These are phyloP conservation scores for Pythium volutum DNA, from an alignment of 352 stramenopile species.

Conservation along the genomic window DNA sequence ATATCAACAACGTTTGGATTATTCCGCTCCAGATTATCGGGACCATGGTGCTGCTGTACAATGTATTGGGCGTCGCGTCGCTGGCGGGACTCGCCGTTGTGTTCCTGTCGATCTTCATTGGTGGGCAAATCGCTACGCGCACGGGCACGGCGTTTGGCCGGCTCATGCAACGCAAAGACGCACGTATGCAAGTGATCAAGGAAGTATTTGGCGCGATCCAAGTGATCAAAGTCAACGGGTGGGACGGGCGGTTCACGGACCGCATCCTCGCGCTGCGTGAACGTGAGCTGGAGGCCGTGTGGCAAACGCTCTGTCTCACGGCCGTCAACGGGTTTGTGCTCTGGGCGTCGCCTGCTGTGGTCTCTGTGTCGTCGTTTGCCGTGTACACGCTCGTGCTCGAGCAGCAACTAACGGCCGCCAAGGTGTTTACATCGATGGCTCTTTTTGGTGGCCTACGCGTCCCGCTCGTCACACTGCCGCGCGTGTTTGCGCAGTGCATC, in stretches of 20 bases:
- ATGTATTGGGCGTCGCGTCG: constrained; percentile 14
- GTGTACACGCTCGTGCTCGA: constrained; percentile 55
- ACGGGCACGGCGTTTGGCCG: constrained; percentile 5
- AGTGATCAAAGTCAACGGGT: constrained; percentile 90
- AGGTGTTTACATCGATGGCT: constrained; percentile 28
- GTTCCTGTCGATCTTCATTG: constrained; percentile 6
- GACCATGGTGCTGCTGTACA: constrained; percentile 26
- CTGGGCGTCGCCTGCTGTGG: constrained; percentile 41
- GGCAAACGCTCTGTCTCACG: constrained; percentile 17
- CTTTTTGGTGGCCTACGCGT: constrained; percentile 17
- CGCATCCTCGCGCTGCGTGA: constrained; percentile 77
- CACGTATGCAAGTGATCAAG: constrained; percentile 35
- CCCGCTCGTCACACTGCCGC: constrained; percentile 18
- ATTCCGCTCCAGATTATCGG: constrained; percentile 26
- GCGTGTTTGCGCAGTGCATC: constrained; percentile 35
- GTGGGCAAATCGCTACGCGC: constrained; percentile 12
- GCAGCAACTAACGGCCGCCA: constrained; percentile 40
- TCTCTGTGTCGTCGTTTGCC: constrained; percentile 49
- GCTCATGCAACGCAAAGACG: constrained; percentile 30
- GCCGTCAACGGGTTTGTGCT: constrained; percentile 44
- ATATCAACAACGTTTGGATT: constrained; percentile 33
- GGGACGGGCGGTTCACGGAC: constrained; percentile 82
- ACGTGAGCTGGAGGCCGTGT: constrained; percentile 35
- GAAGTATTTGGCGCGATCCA: constrained; percentile 54
- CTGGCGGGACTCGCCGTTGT: constrained; percentile 28